A percentile compares a stretch with the other conserved stretches of the same genome.
These are phyloP conservation scores for Blastomyces percursus DNA, from an alignment of 2,329 filamentous ascomycete species.

Conservation along the genomic window DNA sequence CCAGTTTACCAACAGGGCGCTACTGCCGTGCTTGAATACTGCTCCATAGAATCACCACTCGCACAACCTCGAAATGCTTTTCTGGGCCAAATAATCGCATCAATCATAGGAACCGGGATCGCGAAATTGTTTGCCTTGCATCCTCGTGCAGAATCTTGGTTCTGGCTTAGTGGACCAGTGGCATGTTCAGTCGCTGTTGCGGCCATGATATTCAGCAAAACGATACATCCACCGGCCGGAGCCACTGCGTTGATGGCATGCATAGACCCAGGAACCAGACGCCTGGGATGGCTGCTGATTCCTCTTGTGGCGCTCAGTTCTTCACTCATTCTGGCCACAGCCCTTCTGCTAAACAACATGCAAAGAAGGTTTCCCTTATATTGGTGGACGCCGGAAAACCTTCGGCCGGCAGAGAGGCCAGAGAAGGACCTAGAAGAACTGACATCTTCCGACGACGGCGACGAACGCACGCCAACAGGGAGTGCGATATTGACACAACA, in stretches of 20 bases:
- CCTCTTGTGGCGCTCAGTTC: slow-evolving; percentile 52
- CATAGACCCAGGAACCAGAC: slow-evolving; percentile 43
- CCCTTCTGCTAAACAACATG: slow-evolving; percentile 58
- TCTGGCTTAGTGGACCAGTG: slow-evolving; percentile 55
- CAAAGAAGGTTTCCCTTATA: slow-evolving; percentile 56
- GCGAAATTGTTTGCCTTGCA: slow-evolving; percentile 54
- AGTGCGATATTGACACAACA: slow-evolving; percentile 7
- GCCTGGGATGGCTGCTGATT: slow-evolving; percentile 58
- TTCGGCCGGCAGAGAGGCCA: slow-evolving; percentile 17
- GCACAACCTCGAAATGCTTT: slow-evolving; percentile 62
- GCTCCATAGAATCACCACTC: slow-evolving; percentile 59
- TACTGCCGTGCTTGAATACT: slow-evolving; percentile 64
- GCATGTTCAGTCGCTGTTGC: slow-evolving; percentile 53
- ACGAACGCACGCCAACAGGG: slow-evolving; percentile 14
- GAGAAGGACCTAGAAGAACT: slow-evolving; percentile 13
- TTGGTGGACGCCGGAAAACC: slow-evolving; percentile 45
- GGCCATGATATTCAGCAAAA: slow-evolving; percentile 59
- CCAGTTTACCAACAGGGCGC: slow-evolving; percentile 45
- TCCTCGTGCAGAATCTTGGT: slow-evolving; percentile 39
- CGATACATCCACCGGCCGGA: slow-evolving; percentile 62
- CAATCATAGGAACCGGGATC: slow-evolving; percentile 50
- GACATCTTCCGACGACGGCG: slow-evolving; percentile 13
- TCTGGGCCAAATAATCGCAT: slow-evolving; percentile 54
- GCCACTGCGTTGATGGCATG: slow-evolving; percentile 62
- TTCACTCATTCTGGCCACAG: slow-evolving; percentile 50